phyloP scores from a whole-genome alignment of 352 stramenopile genomes.

The Phytophthora sp. region DNA sequence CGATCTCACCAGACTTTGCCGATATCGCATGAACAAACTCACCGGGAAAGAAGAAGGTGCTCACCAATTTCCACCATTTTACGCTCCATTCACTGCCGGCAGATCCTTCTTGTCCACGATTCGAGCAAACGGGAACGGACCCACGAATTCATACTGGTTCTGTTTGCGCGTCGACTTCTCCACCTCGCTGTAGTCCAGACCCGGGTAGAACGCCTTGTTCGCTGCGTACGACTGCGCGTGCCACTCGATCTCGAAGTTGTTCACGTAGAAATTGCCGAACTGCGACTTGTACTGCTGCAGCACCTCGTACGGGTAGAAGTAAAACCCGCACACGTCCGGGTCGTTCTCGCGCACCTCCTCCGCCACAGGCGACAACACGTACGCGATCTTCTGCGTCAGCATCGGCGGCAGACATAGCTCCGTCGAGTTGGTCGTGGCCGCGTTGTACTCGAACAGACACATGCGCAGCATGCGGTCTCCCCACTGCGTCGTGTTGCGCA shows the following conservation, averaged over 20 bases:
- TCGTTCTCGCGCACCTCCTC: constrained; percentile 64
- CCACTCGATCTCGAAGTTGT: constrained; percentile 77
- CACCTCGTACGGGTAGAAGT: constrained; percentile 80
- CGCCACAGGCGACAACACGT: constrained; percentile 57
- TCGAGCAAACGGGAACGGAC: constrained; percentile 70
- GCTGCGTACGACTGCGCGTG: constrained; percentile 66
- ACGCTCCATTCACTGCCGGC: constrained; percentile 15
- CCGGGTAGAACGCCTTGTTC: constrained; percentile 53
- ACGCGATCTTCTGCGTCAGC: constrained; percentile 60
- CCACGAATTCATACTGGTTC: constrained; percentile 68
- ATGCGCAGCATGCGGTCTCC: constrained; percentile 72
- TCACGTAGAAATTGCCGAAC: constrained; percentile 76
- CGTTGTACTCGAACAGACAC: constrained; percentile 79
- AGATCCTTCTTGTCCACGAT: constrained; percentile 54
- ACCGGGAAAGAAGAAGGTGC: too few species aligned
- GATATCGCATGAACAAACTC: too few species aligned
- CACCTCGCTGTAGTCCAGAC: constrained; percentile 68
- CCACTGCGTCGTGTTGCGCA: constrained; percentile 62
- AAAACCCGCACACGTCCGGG: constrained; percentile 72
- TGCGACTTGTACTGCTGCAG: constrained; percentile 56
- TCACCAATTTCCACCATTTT: not conserved
- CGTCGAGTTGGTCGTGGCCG: constrained; percentile 40
- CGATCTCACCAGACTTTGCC: too few species aligned
- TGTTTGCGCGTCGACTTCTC: constrained; percentile 67
- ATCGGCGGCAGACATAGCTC: constrained; percentile 72